Conservation (phyloP, 129 eudicot species). For the Flaveria ramosissima region DNA sequence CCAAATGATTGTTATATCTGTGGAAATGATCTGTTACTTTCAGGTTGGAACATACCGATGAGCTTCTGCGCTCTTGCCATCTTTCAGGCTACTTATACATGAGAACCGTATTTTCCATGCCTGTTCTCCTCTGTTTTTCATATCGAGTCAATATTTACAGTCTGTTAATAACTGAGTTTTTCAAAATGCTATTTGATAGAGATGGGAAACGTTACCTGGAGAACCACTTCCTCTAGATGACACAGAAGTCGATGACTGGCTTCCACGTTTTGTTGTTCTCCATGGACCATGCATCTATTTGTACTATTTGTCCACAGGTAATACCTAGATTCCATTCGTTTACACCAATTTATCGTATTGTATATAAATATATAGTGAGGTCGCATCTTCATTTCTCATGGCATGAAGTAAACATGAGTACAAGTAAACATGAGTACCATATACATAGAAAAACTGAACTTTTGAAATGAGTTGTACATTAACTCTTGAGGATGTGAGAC, state of each 20-base stretch:
- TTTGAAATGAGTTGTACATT: not conserved
- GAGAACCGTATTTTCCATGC: conserved; percentile 48
- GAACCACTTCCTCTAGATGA: conserved; percentile 92
- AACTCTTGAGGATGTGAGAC: not conserved
- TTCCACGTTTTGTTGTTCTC: conserved; percentile 94
- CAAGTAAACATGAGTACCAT: no score
- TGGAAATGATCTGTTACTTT: conserved; percentile 5
- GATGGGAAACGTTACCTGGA: conserved; percentile 98
- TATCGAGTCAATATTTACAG: not conserved
- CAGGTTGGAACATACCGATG: conserved; percentile 92
- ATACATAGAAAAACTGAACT: not conserved
- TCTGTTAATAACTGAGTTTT: not conserved
- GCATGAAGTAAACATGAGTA: not conserved
- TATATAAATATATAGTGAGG: no score
- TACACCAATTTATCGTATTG: not conserved
- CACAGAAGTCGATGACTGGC: conserved; percentile 89
- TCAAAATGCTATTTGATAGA: conserved; percentile 38
- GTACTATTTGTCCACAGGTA: conserved; percentile 74
- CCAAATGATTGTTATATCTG: not conserved
- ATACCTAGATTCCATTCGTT: not conserved
- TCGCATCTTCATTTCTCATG: not conserved
- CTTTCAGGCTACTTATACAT: conserved; percentile 76
- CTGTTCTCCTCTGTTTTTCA: not conserved
- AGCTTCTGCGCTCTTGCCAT: conserved; percentile 67
- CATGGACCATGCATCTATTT: conserved; percentile 80